Percentiles rank a stretch among this genome's conserved stretches.
phyloP scores from a whole-genome alignment of 176 grass and related monocot genomes.

The Stipa capillata region DNA sequence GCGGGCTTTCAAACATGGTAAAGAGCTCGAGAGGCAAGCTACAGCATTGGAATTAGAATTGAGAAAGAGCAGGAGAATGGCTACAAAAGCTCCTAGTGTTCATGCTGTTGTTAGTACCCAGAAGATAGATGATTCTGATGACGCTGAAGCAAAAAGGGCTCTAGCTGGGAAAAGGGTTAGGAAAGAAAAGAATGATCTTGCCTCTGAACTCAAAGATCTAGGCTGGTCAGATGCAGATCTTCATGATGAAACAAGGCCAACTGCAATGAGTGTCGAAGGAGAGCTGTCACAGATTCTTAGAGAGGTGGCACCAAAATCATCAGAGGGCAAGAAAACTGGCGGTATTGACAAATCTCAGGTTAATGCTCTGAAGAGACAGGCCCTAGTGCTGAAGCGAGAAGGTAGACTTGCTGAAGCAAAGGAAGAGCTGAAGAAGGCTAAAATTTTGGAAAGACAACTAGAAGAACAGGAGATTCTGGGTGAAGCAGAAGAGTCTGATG shows the following conservation, averaged over 20 bases:
- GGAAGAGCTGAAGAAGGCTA: constrained; percentile 96
- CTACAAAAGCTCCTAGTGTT: constrained; percentile 34
- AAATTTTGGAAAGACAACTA: constrained; percentile 89
- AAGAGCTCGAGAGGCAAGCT: constrained; percentile 88
- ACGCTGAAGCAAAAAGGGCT: constrained; percentile 27
- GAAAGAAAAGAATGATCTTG: constrained; percentile 70
- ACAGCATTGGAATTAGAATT: constrained; percentile 58
- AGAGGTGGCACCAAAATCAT: constrained; percentile 55
- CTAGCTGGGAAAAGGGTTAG: constrained; percentile 44
- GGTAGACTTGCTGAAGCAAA: constrained; percentile 91
- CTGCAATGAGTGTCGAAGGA: constrained; percentile 64
- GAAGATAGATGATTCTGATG: constrained; percentile 27
- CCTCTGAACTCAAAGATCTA: constrained; percentile 74
- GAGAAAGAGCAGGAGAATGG: constrained; percentile 57
- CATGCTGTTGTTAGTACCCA: neutral
- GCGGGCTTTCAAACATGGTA: constrained; percentile 77
- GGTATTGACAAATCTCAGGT: constrained; percentile 74
- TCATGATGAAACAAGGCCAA: constrained; percentile 51
- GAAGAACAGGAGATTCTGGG: constrained; percentile 93
- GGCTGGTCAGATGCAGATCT: constrained; percentile 93
- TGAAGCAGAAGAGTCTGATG: constrained; percentile 76
- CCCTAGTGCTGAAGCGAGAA: constrained; percentile 70
- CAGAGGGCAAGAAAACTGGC: constrained; percentile 39
- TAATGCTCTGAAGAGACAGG: constrained; percentile 80
- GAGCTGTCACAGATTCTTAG: constrained; percentile 83